Base-by-base conservation (phyloP, 2,329 filamentous ascomycete genomes). In the Ophioceras dolichostomum region DNA sequence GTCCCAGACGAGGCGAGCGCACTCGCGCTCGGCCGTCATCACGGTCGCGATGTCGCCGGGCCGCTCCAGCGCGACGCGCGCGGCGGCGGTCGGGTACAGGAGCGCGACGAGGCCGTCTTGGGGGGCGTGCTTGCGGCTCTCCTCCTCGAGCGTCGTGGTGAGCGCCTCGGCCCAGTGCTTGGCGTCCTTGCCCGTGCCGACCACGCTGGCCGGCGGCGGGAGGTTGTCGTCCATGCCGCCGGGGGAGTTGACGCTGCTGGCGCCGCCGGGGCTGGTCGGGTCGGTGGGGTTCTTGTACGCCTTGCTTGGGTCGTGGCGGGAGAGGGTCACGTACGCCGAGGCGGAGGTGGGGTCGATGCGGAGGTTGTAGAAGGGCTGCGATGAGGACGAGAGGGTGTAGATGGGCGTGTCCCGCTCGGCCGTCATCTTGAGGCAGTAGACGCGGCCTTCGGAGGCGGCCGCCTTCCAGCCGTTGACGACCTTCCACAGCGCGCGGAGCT, bases 1-100 rank as follows among this genome's bases (percentile, higher is more conserved):
- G 49, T 80, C 76, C 72, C 79, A 86, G n/a, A 83, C 73, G 2
- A 88, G 68, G 3, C 77, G 68, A 18, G 76, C 82, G 46, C 74
- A 77, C 57, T 86, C 80, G 22, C 71, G 67, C 51, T 82, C 75
- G 1, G 80, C 80, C 24, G 77, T 71, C 40, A 67, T 65, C 4
- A 77, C 65, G 9, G 79, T 68, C 0, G 68, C 62, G 2, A 69
- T 63, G 49, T 82, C 75, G 31, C 70, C 64, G 3, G 77, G 59
- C 19, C 69, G 65, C 40, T 79, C 75, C 2, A 77, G 60, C 2
- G 75, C 79, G 54, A 77, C 68, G 32, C 70, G 73, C 0, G 77
- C 72, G 10, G 78, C 77, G 0, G 76, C 73, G 2, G 64, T 59
- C 2, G 83, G 82, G 57, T 83, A 83, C 12, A 83, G 67, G 1